A percentile compares a stretch with the other conserved stretches of the same genome.
phyloP scores from a whole-genome alignment of 495 filamentous ascomycete species.

The Talaromyces borbonicus region DNA sequence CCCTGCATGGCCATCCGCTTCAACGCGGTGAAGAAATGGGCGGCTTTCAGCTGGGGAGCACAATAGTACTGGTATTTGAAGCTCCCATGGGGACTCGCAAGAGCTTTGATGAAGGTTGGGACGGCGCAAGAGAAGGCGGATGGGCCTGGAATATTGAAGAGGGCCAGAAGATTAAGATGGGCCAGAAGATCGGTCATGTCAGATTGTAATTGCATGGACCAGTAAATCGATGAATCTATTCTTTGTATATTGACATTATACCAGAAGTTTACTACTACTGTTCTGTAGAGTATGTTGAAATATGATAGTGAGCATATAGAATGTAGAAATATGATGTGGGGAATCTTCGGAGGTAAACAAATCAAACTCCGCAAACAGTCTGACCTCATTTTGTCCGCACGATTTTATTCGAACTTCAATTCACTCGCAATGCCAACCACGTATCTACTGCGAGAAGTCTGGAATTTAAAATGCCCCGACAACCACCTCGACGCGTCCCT shows the following conservation, averaged over 20 bases:
- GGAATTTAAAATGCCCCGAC: background rate
- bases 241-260: no score
- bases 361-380: background rate
- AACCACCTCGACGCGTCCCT: conserved; percentile 1
- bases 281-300: background rate
- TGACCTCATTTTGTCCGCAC: no score
- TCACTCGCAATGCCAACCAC: no score
- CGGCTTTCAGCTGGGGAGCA: conserved; percentile 92
- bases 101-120: conserved; percentile 58
- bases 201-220: no score
- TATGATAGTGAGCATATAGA: background rate
- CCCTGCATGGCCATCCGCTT: conserved; percentile 75
- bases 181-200: conserved; percentile 69
- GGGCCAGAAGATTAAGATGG: conserved; percentile 82
- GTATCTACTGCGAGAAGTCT: no score
- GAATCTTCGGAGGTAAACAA: conserved; percentile 4
- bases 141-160: conserved; percentile 78
- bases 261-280: no score
- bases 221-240: no score
- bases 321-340: background rate
- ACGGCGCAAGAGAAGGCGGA: conserved; percentile 48
- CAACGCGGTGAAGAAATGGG: conserved; percentile 93
- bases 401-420: no score
- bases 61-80: conserved; percentile 94
- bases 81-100: conserved; percentile 59